A percentile compares a stretch with the other conserved stretches of the same genome.
These are phyloP conservation scores for Clonostachys sp. DNA, from an alignment of 2,329 filamentous ascomycete species.

Conservation along the genomic window DNA sequence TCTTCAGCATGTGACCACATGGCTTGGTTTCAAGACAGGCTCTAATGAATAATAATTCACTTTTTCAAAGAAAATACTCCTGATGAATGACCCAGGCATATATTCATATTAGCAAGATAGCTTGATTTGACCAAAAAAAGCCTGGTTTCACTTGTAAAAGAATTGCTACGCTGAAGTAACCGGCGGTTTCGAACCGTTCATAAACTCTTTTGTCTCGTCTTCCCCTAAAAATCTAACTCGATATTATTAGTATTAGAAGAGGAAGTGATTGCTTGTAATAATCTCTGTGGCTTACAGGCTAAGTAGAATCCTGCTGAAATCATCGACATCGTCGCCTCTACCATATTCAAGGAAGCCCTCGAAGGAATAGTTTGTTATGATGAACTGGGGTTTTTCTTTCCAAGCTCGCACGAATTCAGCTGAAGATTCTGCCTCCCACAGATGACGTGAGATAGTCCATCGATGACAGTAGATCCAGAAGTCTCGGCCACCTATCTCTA, in stretches of 20 bases:
- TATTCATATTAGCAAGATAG: no score
- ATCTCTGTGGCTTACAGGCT: background rate
- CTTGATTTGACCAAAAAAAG: no score
- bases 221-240: background rate
- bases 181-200: background rate
- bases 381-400: conserved; percentile 4
- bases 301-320: conserved; percentile 19
- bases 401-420: conserved; percentile 18
- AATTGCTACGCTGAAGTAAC: no score
- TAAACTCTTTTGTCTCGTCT: background rate
- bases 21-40: no score
- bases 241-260: background rate
- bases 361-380: conserved; percentile 19
- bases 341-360: conserved; percentile 17
- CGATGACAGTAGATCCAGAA: conserved; percentile 16
- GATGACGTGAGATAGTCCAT: conserved; percentile 19
- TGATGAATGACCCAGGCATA: no score
- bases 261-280: no score
- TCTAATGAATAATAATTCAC: no score
- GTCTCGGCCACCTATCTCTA: background rate
- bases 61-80: no score
- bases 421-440: conserved; percentile 21
- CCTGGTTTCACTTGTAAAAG: no score
- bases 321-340: conserved; percentile 18
- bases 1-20: no score